Percentiles rank a stretch among this genome's conserved stretches.
phyloP scores from a whole-genome alignment of 352 stramenopile species.

The Pythium oligandrum region DNA sequence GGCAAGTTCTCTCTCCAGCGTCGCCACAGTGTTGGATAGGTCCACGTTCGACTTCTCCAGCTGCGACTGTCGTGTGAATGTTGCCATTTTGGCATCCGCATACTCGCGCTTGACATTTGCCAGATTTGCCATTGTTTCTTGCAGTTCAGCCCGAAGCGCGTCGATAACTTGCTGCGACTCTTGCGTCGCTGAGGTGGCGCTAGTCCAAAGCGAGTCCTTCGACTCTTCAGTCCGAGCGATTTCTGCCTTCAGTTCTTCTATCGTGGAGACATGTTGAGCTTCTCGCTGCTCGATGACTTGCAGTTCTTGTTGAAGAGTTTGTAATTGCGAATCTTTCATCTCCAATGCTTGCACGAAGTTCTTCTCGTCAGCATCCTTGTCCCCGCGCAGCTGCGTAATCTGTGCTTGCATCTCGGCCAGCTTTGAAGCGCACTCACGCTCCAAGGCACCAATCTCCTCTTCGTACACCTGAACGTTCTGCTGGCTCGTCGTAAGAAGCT shows the following conservation, averaged over 20 bases:
- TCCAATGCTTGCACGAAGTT: conserved; percentile 72
- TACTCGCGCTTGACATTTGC: conserved; percentile 62
- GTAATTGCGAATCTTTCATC: conserved; percentile 62
- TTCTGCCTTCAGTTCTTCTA: conserved; percentile 40
- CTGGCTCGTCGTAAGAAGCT: conserved; percentile 44
- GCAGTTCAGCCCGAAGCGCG: conserved; percentile 54
- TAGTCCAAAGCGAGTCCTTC: conserved; percentile 68
- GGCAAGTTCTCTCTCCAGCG: conserved; percentile 50
- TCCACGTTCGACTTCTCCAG: conserved; percentile 75
- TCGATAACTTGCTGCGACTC: conserved; percentile 61
- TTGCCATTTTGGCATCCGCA: conserved; percentile 51
- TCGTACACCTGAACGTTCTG: conserved; percentile 62
- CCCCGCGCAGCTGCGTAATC: conserved; percentile 42
- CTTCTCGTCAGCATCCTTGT: conserved; percentile 63
- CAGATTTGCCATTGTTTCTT: conserved; percentile 57
- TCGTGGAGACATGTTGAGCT: conserved; percentile 26
- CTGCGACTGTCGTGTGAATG: conserved; percentile 69
- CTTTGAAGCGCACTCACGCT: conserved; percentile 68
- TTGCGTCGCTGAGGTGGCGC: conserved; percentile 56
- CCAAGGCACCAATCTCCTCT: conserved; percentile 72
- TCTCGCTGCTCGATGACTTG: conserved; percentile 31
- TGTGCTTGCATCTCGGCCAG: conserved; percentile 52
- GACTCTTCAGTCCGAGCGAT: conserved; percentile 45
- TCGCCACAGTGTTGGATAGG: conserved; percentile 59
- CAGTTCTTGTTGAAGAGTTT: conserved; percentile 41